These are phyloP conservation scores for Alternaria sp. DNA, from an alignment of 2,329 filamentous ascomycete genomes.

Conservation along the genomic window DNA sequence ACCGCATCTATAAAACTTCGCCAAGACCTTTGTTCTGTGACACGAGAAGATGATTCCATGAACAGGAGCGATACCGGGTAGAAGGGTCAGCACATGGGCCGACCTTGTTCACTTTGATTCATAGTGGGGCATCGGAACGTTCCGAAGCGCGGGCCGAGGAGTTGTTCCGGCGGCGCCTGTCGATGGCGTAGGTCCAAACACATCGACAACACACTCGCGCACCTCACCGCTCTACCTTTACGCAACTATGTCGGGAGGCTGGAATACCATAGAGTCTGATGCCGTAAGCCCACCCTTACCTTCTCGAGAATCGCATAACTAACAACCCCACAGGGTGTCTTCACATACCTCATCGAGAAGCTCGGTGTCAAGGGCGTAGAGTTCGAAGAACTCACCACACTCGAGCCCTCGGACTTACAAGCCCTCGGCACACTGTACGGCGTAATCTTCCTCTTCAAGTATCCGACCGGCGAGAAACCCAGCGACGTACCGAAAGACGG, in stretches of 20 bases:
- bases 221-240: neutral
- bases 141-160: slow-evolving; percentile 24
- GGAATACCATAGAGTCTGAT: slow-evolving; percentile 58
- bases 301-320: slow-evolving; percentile 2
- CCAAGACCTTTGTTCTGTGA: neutral
- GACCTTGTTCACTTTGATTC: neutral
- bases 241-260: slow-evolving; percentile 25
- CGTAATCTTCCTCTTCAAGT: slow-evolving; percentile 99
- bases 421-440: slow-evolving; percentile 74
- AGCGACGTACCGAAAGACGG: slow-evolving; percentile 77
- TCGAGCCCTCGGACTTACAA: slow-evolving; percentile 77
- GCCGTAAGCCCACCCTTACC: slow-evolving; percentile 66
- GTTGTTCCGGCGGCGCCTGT: slow-evolving; percentile 21
- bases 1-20: neutral
- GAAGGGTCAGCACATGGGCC: neutral
- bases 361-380: slow-evolving; percentile 93
- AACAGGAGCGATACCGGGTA: neutral
- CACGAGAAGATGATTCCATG: neutral
- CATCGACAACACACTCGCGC: slow-evolving; percentile 15
- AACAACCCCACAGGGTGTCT: slow-evolving; percentile 72
- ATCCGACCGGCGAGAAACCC: slow-evolving; percentile 73
- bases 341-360: slow-evolving; percentile 92
- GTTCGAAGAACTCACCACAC: slow-evolving; percentile 92
- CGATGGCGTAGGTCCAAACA: slow-evolving; percentile 17
- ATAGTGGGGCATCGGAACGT: slow-evolving; percentile 18